These are phyloP conservation scores for Rubia balearica DNA, from an alignment of 305 asterid species.

Conservation along the genomic window DNA sequence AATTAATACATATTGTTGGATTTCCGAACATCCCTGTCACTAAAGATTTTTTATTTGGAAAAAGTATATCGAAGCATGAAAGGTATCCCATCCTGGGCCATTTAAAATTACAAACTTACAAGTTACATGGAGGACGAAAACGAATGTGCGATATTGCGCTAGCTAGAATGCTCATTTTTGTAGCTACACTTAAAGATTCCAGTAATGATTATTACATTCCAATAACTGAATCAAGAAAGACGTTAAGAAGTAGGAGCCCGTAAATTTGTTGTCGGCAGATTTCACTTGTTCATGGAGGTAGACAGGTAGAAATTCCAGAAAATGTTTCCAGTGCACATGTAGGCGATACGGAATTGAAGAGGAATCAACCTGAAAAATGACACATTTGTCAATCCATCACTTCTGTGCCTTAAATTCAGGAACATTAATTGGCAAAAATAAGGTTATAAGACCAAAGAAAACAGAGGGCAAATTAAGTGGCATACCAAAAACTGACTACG, in stretches of 20 bases:
- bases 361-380: conserved; percentile 57
- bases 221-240: not conserved
- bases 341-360: conserved; percentile 84
- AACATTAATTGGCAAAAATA: no score
- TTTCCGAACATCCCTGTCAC: no score
- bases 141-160: not conserved
- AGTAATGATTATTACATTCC: not conserved
- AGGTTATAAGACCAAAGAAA: not conserved
- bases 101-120: not conserved
- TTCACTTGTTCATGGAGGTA: conserved; percentile 64
- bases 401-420: no score
- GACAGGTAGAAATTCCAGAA: conserved; percentile 90
- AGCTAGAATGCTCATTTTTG: not conserved
- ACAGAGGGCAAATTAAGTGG: not conserved
- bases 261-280: conserved; percentile 10
- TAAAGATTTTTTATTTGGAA: no score
- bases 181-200: conserved; percentile 1
- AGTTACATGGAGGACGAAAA: no score
- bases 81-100: not conserved
- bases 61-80: no score
- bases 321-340: conserved; percentile 82
- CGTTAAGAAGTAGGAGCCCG: not conserved
- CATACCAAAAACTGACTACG: conserved; percentile 50
- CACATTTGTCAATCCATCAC: no score
- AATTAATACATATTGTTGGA: no score